Evolutionary conservation across 371 early-diverging fungal species (phyloP).

Genomic region (Apophysomyces sp.): DNA sequence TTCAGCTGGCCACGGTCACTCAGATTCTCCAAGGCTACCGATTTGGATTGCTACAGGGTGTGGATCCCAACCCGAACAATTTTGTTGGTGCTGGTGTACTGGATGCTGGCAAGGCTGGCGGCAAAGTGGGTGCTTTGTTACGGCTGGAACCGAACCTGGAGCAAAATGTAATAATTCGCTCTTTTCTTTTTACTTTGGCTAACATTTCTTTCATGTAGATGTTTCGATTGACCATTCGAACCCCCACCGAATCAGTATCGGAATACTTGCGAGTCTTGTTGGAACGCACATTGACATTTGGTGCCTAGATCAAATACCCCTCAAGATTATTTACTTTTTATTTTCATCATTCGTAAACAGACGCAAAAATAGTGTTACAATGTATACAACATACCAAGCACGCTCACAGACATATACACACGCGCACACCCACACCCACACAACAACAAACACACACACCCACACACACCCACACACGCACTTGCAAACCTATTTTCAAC

Average conservation of each 20-base stretch:
- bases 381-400: neutral
- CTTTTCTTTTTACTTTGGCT: neutral
- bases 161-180: conserved; percentile 78
- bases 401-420: too few species aligned
- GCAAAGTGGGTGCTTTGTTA: conserved; percentile 90
- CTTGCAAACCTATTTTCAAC: too few species aligned
- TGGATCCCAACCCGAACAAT: conserved; percentile 90
- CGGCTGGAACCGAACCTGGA: conserved; percentile 88
- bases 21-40: conserved; percentile 63
- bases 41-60: conserved; percentile 72
- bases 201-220: conserved; percentile 37
- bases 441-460: too few species aligned
- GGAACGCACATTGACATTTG: conserved; percentile 32
- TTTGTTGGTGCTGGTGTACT: conserved; percentile 89
- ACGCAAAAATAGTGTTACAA: neutral
- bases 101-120: conserved; percentile 60
- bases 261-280: conserved; percentile 46
- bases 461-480: too few species aligned
- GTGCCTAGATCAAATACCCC: conserved; percentile 10
- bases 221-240: conserved; percentile 88
- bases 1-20: conserved; percentile 48
- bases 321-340: neutral
- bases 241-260: conserved; percentile 84
- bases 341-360: neutral
- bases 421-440: too few species aligned